These are phyloP conservation scores for Trypanosoma platydactyli DNA, from an alignment of 208 protist species.

Conservation along the genomic window DNA sequence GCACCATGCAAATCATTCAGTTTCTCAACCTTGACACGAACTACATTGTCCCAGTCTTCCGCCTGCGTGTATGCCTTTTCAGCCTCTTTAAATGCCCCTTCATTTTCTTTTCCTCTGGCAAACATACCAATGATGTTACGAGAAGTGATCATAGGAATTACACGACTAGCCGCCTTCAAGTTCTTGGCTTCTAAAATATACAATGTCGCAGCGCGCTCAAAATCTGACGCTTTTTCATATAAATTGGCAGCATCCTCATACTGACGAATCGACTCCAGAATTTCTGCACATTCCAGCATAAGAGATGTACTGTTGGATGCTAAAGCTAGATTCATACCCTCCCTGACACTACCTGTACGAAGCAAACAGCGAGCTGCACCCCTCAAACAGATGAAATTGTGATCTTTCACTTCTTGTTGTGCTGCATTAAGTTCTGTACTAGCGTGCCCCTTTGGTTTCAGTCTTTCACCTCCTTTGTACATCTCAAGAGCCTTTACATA, in stretches of 20 bases:
- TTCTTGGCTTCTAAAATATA: constrained; percentile 95
- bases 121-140: constrained; percentile 95
- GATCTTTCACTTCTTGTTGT: constrained; percentile 63
- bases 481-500: constrained; percentile 90
- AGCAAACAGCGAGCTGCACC: constrained; percentile 90
- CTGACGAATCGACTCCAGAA: constrained; percentile 92
- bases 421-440: constrained; percentile 78
- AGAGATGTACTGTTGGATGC: constrained; percentile 68
- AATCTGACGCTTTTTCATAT: constrained; percentile 91
- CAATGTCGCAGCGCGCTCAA: constrained; percentile 92
- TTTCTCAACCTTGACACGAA: constrained; percentile 94
- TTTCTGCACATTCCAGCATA: constrained; percentile 90
- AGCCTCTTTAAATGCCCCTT: constrained; percentile 92
- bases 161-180: constrained; percentile 77
- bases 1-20: constrained; percentile 93
- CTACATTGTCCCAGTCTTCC: constrained; percentile 95
- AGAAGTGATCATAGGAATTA: constrained; percentile 90
- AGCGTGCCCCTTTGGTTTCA: constrained; percentile 70
- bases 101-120: constrained; percentile 85
- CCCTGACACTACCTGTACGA: constrained; percentile 79
- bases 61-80: constrained; percentile 92
- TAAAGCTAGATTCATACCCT: constrained; percentile 85
- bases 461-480: constrained; percentile 71
- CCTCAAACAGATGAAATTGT: constrained; percentile 83
- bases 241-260: constrained; percentile 94